Evolutionary conservation across 2,329 filamentous ascomycete genomes (phyloP), one percentile per base, ranked within the genome.

Genomic region (Penicillium sp.): DNA sequence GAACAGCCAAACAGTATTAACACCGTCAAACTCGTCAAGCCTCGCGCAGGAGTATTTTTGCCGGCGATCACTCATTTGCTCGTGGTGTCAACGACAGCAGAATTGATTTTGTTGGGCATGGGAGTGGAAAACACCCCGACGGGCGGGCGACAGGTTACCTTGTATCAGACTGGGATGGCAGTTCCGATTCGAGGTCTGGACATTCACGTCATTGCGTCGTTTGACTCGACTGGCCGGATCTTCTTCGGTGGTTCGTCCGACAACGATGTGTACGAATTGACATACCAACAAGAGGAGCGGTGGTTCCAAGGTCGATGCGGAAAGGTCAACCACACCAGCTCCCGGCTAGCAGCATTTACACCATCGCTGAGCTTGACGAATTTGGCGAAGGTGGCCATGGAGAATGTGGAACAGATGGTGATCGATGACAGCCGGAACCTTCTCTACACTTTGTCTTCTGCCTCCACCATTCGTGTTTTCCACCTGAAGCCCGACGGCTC

Each of bases 211-310:
- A 92, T 99, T 63, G 86, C 87, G 22, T 90, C 89, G 15, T 94
- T 92, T 0, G 75, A 78, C 2, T 86, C 87, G 20, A 89, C 85
- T 22, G 95, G 95, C 8, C 89, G 94, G 58, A 94, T 99, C 61
- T 99, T 99, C 79, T 96, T 97, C 68, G 87, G 89, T 41, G 90
- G 92, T 35, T 83, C 82, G 49, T 83, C 81, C 49, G 90, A 93
- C 62, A 91, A 91, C 60, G 92, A 97, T 66, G 85, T 99, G 46
- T 90, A 94, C 72, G 94, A 99, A 75, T 83, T 99, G 51, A 92
- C 89, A 64, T 99, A 99, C 71, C 93, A 97, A 74, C 92, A 96
- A 68, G 92, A 97, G 73, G 94, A 99, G 75, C 89, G 89, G 65
- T 99, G 94, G 94, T 99, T 99, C 70, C 88, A 89, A 51, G 92